Percentiles rank a stretch among this genome's conserved stretches.
Conservation (phyloP, 441 rosid genomes). For the Macaranga tanarius region DNA sequence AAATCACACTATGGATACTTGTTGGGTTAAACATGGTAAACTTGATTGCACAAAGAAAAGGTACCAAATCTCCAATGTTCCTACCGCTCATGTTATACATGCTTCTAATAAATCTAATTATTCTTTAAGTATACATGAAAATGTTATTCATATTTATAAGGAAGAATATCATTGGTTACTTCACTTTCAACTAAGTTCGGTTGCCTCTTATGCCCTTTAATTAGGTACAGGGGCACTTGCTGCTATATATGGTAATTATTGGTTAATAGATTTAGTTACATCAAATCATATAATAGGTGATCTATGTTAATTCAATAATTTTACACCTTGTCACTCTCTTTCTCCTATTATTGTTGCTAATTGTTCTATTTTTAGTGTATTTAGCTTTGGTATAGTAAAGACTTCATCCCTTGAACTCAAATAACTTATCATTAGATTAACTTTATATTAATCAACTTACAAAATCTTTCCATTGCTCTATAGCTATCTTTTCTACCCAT, state of each 20-base stretch:
- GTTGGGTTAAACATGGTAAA: background rate
- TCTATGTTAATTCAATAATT: background rate
- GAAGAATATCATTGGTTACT: background rate
- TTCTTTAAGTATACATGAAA: background rate
- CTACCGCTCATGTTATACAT: background rate
- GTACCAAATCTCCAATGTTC: background rate
- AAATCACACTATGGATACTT: background rate
- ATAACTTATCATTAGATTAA: background rate
- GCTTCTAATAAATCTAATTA: background rate
- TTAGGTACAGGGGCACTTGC: background rate
- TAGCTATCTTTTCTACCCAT: background rate
- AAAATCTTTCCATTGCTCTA: background rate
- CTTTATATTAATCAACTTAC: background rate
- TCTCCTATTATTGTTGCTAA: background rate
- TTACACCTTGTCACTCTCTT: background rate
- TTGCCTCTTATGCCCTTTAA: background rate
- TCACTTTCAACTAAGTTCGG: background rate
- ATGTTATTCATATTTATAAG: no score
- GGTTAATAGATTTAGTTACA: background rate
- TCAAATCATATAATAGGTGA: background rate
- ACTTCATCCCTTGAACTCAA: background rate
- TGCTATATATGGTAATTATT: background rate
- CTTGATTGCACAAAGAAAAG: background rate
- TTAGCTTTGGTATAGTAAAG: background rate
- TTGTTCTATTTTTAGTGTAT: background rate